Percentiles rank a stretch among this genome's conserved stretches.
These are phyloP conservation scores for Botrytis medusae DNA, from an alignment of 2,329 filamentous ascomycete species.

Conservation along the genomic window DNA sequence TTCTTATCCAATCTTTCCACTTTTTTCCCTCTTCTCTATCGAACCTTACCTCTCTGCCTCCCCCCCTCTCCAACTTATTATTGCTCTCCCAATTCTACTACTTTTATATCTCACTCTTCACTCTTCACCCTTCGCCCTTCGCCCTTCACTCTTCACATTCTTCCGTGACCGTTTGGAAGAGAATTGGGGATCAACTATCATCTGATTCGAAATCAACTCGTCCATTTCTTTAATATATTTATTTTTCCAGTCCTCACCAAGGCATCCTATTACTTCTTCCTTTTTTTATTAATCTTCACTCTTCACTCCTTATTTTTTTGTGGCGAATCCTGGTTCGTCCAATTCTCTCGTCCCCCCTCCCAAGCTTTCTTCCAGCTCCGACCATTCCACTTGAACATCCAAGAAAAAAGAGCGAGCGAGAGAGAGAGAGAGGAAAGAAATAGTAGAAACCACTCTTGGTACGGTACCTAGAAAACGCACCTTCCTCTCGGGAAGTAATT, in stretches of 20 bases:
- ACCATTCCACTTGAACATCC: neutral
- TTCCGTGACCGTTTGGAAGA: neutral
- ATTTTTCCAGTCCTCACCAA: neutral
- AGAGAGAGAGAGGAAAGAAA: neutral
- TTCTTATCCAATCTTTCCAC: neutral
- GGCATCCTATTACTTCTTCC: neutral
- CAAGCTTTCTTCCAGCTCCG: neutral
- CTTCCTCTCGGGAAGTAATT: neutral
- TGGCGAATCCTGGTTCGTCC: slow-evolving; percentile 8
- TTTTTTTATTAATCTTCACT: neutral
- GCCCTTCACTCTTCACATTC: neutral
- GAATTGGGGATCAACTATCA: neutral
- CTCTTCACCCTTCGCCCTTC: neutral
- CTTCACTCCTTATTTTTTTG: neutral
- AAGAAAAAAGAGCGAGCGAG: neutral
- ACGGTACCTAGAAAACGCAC: neutral
- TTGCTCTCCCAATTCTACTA: neutral
- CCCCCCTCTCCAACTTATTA: neutral
- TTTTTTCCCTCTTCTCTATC: neutral
- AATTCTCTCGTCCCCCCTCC: neutral
- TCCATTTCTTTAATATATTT: slow-evolving; percentile 3
- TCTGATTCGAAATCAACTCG: neutral
- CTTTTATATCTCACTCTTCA: neutral
- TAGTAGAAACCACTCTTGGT: neutral
- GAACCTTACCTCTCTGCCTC: neutral